Evolutionary conservation across 331 rosid genomes (phyloP), one percentile per base, ranked within the genome.

Genomic region (Quercus phellos): DNA sequence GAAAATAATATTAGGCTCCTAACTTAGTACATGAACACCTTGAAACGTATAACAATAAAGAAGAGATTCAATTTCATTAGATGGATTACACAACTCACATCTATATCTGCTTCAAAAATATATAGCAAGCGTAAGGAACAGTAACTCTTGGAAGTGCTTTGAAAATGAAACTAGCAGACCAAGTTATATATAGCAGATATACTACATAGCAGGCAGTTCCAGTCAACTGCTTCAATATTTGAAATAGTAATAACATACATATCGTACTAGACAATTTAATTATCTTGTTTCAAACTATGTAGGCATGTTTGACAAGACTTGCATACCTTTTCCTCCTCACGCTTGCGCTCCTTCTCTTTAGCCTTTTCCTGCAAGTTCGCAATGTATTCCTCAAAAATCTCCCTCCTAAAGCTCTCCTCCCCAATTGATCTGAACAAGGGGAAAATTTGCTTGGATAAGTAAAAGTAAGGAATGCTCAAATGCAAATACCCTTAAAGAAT

Each of bases 281-380:
- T 6, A 14, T 17, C n/a, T 4, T 66, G 50, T 66, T 66, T 34
- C 26, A 32, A 17, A 66, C 74, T 68, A 35, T 38, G 29, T 42
- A 16, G 7, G 19, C 26, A 74, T 51, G 30, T 22, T 22, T 3
- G 9, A 77, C 35, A 74, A 70, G 76, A 64, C 29, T 51, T 72
- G 70, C 72, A 46, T 81, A 95, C 99, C 91, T 90, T 93, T 78
- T 95, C 99, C 83, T 91, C 99, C 78, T 95, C 99, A 38, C 99
- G 96, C 85, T 91, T 95, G 51, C 99, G 94, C 80, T 93, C 99
- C 83, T 87, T 95, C 86, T 95, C 99, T 87, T 86, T 93, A 53
- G 94, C 97, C 82, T 91, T 95, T 79, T 91, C 99, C 78, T 86
- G 90, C 16, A 93, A 84, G 85, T 82, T 84, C 29, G 84, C 43